These are phyloP conservation scores for Kingdonia uniflora DNA, from an alignment of 164 flowering plant species.

Conservation along the genomic window DNA sequence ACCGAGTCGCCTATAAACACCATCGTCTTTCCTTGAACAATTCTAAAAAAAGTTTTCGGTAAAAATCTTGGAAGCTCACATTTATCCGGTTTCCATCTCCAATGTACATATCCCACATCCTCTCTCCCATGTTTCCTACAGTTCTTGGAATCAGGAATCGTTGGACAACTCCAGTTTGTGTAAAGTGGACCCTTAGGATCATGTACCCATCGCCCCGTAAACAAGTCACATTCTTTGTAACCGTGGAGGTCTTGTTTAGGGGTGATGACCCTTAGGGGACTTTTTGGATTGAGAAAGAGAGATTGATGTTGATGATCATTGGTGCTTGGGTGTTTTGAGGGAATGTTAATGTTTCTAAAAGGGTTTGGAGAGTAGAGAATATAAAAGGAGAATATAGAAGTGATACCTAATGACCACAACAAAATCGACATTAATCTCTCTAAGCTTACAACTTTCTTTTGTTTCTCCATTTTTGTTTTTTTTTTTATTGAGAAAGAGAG, in stretches of 20 bases:
- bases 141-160: conserved; percentile 21
- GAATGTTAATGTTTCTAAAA: conserved; percentile 4
- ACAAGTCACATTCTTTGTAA: conserved; percentile 27
- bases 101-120: conserved; percentile 21
- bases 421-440: background rate
- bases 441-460: conserved; percentile 1
- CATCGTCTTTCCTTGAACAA: conserved; percentile 23
- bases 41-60: conserved; percentile 14
- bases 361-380: conserved; percentile 29
- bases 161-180: conserved; percentile 25
- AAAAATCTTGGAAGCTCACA: conserved; percentile 31
- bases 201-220: conserved; percentile 28
- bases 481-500: background rate
- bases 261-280: no score
- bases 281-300: no score
- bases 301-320: no score
- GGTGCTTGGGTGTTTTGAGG: background rate
- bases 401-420: conserved; percentile 6
- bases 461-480: conserved; percentile 1
- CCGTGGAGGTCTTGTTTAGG: background rate
- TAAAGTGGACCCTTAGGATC: conserved; percentile 18
- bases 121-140: conserved; percentile 31
- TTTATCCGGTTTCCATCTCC: conserved; percentile 42
- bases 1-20: conserved; percentile 39
- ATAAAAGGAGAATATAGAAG: conserved; percentile 18